Conservation (phyloP, 495 filamentous ascomycete genomes). For the Clavariopsis aquatica region DNA sequence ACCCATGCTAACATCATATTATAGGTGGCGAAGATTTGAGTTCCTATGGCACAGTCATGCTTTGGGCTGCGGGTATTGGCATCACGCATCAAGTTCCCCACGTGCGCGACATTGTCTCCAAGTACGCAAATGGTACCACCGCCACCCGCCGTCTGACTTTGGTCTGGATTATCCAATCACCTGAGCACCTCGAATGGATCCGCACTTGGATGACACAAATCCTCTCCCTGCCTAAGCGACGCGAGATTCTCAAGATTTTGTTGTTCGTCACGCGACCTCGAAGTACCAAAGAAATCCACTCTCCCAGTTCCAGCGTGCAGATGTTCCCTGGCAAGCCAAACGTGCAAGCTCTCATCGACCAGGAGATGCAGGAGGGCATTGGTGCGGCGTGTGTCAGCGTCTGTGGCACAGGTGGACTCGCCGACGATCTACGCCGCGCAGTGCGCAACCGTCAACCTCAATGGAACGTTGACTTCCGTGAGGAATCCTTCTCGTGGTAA, state of each 20-base stretch:
- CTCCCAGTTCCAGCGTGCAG: conserved; percentile 71
- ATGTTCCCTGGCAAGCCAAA: conserved; percentile 84
- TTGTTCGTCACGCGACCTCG: conserved; percentile 85
- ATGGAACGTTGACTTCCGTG: conserved; percentile 74
- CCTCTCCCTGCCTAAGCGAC: conserved; percentile 71
- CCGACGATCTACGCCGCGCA: conserved; percentile 78
- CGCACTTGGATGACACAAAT: conserved; percentile 90
- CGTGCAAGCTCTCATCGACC: conserved; percentile 69
- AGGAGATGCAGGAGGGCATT: conserved; percentile 73
- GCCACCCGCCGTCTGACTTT: conserved; percentile 79
- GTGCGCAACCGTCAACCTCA: conserved; percentile 64
- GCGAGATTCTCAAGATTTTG: conserved; percentile 77
- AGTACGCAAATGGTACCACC: conserved; percentile 69
- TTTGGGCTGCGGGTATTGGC: conserved; percentile 89
- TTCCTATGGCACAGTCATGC: conserved; percentile 85
- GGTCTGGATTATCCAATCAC: conserved; percentile 88
- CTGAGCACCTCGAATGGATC: conserved; percentile 89
- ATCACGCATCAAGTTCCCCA: conserved; percentile 96
- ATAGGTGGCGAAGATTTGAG: conserved; percentile 73
- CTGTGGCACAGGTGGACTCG: conserved; percentile 80
- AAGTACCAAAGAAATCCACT: conserved; percentile 69
- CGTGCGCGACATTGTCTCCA: conserved; percentile 74
- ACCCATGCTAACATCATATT: conserved; percentile 27
- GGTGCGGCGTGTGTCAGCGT: conserved; percentile 91
- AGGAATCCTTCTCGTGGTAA: conserved; percentile 90